These are phyloP conservation scores for Mucor ambiguus DNA, from an alignment of 371 early-diverging fungal species.

Conservation along the genomic window DNA sequence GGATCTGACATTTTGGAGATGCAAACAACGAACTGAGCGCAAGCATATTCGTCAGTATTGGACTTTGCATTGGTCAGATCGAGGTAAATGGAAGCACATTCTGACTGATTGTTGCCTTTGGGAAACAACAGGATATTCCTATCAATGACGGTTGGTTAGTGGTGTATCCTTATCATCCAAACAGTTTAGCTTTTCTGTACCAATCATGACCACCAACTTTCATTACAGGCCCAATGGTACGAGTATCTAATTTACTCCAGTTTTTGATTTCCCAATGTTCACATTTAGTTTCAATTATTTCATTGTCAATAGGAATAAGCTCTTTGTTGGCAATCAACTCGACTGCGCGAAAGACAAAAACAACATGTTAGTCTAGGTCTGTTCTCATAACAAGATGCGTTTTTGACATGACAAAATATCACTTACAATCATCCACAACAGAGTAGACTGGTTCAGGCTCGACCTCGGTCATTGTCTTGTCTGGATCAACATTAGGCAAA, in stretches of 20 bases:
- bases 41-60: conserved; percentile 60
- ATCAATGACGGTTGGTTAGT: background rate
- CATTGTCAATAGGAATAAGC: conserved; percentile 45
- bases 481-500: conserved; percentile 4
- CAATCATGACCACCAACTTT: conserved; percentile 60
- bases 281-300: conserved; percentile 44
- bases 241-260: conserved; percentile 51
- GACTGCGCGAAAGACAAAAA: conserved; percentile 17
- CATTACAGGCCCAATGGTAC: conserved; percentile 59
- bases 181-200: conserved; percentile 23
- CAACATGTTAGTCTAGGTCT: background rate
- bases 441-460: conserved; percentile 17
- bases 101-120: conserved; percentile 75
- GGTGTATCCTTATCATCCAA: background rate
- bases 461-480: conserved; percentile 24
- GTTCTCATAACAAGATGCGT: background rate
- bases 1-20: conserved; percentile 76
- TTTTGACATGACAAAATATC: background rate
- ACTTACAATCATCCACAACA: conserved; percentile 24
- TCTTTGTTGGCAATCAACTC: conserved; percentile 30
- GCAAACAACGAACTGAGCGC: conserved; percentile 81
- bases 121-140: conserved; percentile 92
- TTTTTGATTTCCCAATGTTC: conserved; percentile 55
- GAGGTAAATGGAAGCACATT: conserved; percentile 77
- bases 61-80: conserved; percentile 81